Percentiles rank a stretch among this genome's conserved stretches.
Evolutionary conservation across 1,139 yeast genomes (phyloP).

Genomic region (Yamadazyma atlantica): DNA sequence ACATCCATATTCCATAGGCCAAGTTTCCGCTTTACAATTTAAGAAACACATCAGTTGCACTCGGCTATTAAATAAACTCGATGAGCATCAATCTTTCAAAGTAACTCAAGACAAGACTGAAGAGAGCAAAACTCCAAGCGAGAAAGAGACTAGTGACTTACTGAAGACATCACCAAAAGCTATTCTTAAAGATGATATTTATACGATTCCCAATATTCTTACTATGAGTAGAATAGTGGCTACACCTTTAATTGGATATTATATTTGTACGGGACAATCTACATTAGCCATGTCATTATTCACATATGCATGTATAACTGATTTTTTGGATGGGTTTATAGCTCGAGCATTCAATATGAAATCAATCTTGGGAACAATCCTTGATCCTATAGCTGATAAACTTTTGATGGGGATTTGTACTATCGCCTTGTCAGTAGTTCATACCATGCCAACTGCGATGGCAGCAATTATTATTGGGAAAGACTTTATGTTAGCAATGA

Average conservation of each 20-base stretch:
- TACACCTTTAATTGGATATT: conserved; percentile 84
- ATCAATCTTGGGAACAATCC: conserved; percentile 83
- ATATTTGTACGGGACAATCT: conserved; percentile 61
- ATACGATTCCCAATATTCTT: conserved; percentile 81
- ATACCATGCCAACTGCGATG: conserved; percentile 64
- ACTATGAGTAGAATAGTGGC: conserved; percentile 76
- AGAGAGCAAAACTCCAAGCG: too few relatives aligned
- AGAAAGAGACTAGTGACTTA: too few relatives aligned
- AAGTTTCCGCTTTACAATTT: too few relatives aligned
- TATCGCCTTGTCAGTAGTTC: conserved; percentile 65
- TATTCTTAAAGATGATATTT: conserved; percentile 50
- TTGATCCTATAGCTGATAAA: conserved; percentile 97
- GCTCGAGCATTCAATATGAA: conserved; percentile 79
- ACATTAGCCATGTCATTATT: conserved; percentile 69
- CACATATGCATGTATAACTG: conserved; percentile 85
- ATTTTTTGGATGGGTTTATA: conserved; percentile 85
- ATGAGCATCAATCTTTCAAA: not conserved
- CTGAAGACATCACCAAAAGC: conserved; percentile 1
- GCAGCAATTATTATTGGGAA: conserved; percentile 82
- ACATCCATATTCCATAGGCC: too few relatives aligned
- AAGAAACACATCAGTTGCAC: too few relatives aligned
- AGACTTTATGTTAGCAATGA: conserved; percentile 72
- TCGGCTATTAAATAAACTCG: not conserved
- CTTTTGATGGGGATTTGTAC: conserved; percentile 86
- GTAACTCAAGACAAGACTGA: not conserved